phyloP scores from a whole-genome alignment of 495 filamentous ascomycete genomes.

The Letharia columbiana region DNA sequence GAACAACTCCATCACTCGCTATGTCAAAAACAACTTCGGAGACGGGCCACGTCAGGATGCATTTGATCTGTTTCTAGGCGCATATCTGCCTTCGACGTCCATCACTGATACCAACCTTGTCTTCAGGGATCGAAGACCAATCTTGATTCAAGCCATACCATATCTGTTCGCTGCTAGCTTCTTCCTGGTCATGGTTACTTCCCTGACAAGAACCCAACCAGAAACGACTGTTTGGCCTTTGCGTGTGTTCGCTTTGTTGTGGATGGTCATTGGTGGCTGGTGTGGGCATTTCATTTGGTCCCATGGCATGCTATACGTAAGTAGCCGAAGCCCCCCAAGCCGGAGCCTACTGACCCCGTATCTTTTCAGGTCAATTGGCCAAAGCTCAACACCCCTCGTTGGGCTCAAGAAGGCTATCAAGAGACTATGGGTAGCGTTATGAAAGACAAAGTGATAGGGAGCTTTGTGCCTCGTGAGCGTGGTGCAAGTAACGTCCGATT shows the following conservation, averaged over 20 bases:
- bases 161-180: slow-evolving; percentile 81
- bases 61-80: slow-evolving; percentile 87
- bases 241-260: slow-evolving; percentile 67
- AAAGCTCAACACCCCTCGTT: slow-evolving; percentile 78
- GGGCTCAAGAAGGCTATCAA: slow-evolving; percentile 78
- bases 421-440: slow-evolving; percentile 71
- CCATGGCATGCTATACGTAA: slow-evolving; percentile 88
- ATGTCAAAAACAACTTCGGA: slow-evolving; percentile 81
- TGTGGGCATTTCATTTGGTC: slow-evolving; percentile 61
- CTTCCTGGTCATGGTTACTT: slow-evolving; percentile 75
- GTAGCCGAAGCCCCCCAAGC: slow-evolving; percentile 30
- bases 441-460: slow-evolving; percentile 67
- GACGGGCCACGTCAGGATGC: slow-evolving; percentile 92
- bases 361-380: slow-evolving; percentile 85
- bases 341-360: slow-evolving; percentile 10
- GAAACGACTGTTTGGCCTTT: slow-evolving; percentile 67
- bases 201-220: slow-evolving; percentile 58
- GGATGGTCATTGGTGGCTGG: slow-evolving; percentile 59
- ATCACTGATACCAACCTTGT: slow-evolving; percentile 54
- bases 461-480: slow-evolving; percentile 64
- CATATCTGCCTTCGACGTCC: slow-evolving; percentile 62
- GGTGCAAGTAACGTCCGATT: slow-evolving; percentile 70
- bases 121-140: slow-evolving; percentile 79
- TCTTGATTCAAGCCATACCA: slow-evolving; percentile 80
- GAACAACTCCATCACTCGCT: slow-evolving; percentile 73